A percentile compares a stretch with the other conserved stretches of the same genome.
Conservation (phyloP, 2,329 filamentous ascomycete genomes). For the Purpureocillium takamizusanense region DNA sequence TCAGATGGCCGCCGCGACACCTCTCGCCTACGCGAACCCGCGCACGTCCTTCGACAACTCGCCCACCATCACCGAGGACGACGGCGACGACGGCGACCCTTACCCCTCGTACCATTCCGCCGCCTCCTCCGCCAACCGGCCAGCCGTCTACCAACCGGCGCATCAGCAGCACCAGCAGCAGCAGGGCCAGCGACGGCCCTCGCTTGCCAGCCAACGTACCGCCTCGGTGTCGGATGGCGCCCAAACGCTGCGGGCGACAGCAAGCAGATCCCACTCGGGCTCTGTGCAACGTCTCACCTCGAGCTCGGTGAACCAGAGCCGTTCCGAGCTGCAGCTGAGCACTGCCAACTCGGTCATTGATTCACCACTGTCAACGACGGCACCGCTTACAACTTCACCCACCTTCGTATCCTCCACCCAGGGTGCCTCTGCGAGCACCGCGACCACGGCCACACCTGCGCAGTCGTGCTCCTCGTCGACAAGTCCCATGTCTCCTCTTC, state of each 20-base stretch:
- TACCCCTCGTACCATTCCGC: constrained; percentile 8
- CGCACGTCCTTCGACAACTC: constrained; percentile 43
- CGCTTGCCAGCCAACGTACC: constrained; percentile 22
- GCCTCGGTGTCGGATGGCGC: constrained; percentile 23
- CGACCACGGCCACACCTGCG: neutral
- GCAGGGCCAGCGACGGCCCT: constrained; percentile 18
- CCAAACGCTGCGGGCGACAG: constrained; percentile 15
- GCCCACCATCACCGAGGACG: constrained; percentile 45
- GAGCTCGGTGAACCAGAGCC: constrained; percentile 29
- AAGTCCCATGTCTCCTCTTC: constrained; percentile 40
- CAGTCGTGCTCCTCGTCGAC: constrained; percentile 16
- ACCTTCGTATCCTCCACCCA: constrained; percentile 17
- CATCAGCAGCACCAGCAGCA: constrained; percentile 9
- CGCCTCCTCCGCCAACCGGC: constrained; percentile 3
- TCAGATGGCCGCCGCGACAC: constrained; percentile 46
- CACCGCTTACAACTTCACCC: constrained; percentile 13
- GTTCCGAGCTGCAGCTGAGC: constrained; percentile 37
- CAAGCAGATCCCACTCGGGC: constrained; percentile 18
- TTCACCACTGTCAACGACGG: constrained; percentile 21
- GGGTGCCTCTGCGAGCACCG: constrained; percentile 11
- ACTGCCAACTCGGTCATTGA: constrained; percentile 21
- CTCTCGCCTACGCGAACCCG: constrained; percentile 49
- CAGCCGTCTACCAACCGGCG: constrained; percentile 5
- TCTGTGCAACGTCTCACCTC: constrained; percentile 27
- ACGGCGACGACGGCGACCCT: constrained; percentile 27